Evolutionary conservation across 768 basidiomycete genomes (phyloP), one percentile per base, ranked within the genome.

Genomic region (Hygrocybe punicea): DNA sequence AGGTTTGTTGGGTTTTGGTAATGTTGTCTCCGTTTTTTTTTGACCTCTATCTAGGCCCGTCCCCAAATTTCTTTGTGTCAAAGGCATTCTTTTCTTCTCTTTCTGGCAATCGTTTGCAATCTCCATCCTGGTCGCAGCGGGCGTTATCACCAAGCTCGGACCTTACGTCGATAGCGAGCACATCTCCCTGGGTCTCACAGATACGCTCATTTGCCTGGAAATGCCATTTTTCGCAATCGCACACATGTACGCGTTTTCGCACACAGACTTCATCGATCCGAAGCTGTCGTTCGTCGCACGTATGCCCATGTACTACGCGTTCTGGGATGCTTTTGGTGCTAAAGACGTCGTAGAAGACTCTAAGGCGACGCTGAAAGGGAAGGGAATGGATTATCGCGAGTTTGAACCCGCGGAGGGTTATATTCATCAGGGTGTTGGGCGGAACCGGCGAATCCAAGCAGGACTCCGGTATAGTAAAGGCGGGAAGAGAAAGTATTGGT

Each of bases 11-110:
- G 17, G 10, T 21, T n/a, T 2, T 45, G 0, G 33, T 44, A 6
- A 9, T 19, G 6, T 19, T 44, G 33, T 47, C 1, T 19, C 46
- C 9, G 24, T 51, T 19, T 42, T 50, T 42, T 2, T 29, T 34
- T 21, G 10, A n/a, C n/a, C n/a, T n/a, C n/a, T n/a, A n/a, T 21
- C 24, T 64, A 88, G 96, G 10, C 93, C 93, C 0, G 84, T 95
- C 62, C 93, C 97, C 2, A 99, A 99, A 71, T 99, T 99, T 73
- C 85, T 98, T 24, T 99, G 94, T 68, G 94, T 99, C 63, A 99
- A 99, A 69, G 96, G 96, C 45, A 93, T 99, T 62, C 80, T 99
- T 19, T 98, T 98, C 79, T 96, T 97, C 72, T 94, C 91, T 2
- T 99, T 99, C 76, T 99, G 97, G 97, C 97, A 99, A 69, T 85